phyloP scores from a whole-genome alignment of 306 rosid species.

The Senna siamea region DNA sequence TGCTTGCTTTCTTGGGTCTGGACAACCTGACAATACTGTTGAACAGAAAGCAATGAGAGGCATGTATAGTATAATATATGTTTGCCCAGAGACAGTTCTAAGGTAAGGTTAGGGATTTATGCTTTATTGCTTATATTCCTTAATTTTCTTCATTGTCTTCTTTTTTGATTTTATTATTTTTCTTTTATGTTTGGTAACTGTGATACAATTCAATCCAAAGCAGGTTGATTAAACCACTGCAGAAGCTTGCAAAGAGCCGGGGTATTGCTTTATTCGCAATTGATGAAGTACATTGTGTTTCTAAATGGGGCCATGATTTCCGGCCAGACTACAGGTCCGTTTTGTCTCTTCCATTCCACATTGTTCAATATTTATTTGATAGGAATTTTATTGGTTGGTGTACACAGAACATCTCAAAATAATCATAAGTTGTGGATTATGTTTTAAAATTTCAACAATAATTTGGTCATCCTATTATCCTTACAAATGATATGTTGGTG shows the following conservation, averaged over 20 bases:
- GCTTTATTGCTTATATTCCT: background rate
- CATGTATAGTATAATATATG: slow-evolving; percentile 72
- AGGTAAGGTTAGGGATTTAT: slow-evolving; percentile 60
- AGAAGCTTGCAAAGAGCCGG: slow-evolving; percentile 68
- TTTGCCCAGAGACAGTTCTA: slow-evolving; percentile 85
- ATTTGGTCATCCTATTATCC: slow-evolving; percentile 10
- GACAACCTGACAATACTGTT: slow-evolving; percentile 82
- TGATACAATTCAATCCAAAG: slow-evolving; percentile 6
- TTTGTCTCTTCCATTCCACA: slow-evolving; percentile 9
- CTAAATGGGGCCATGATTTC: slow-evolving; percentile 98
- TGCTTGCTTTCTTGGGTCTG: slow-evolving; percentile 97
- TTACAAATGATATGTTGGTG: background rate
- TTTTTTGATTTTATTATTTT: background rate
- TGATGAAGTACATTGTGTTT: slow-evolving; percentile 96
- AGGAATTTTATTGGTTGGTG: slow-evolving; percentile 14
- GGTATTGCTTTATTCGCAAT: slow-evolving; percentile 93
- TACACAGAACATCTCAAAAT: slow-evolving; percentile 15
- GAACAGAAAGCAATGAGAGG: slow-evolving; percentile 90
- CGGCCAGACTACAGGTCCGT: slow-evolving; percentile 91
- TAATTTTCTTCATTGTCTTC: background rate
- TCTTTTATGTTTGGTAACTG: slow-evolving; percentile 29
- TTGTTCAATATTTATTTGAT: background rate
- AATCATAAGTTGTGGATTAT: slow-evolving; percentile 8
- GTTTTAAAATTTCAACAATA: background rate
- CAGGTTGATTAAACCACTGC: slow-evolving; percentile 84